A percentile compares a stretch with the other conserved stretches of the same genome.
phyloP scores from a whole-genome alignment of 495 filamentous ascomycete genomes.

The Platismatia glauca region DNA sequence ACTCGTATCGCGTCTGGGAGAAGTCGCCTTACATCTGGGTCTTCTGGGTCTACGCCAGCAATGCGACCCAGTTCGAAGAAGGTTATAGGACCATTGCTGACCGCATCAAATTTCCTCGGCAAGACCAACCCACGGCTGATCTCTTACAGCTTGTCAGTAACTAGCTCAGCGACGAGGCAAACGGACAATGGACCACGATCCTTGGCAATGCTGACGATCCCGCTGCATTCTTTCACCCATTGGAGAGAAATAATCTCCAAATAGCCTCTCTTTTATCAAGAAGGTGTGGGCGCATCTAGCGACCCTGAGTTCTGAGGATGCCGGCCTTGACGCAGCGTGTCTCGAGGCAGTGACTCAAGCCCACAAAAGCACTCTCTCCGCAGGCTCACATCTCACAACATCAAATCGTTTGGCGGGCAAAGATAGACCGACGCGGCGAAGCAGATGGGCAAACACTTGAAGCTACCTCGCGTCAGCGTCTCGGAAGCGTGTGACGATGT shows the following conservation, averaged over 20 bases:
- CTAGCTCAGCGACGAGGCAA: constrained; percentile 31
- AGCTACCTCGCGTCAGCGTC: not conserved
- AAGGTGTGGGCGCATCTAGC: not conserved
- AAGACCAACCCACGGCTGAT: constrained; percentile 31
- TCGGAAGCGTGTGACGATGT: not conserved
- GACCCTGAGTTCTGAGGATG: not conserved
- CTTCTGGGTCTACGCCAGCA: constrained; percentile 43
- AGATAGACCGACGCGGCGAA: not conserved
- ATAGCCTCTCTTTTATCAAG: too few relatives aligned
- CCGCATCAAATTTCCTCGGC: constrained; percentile 28
- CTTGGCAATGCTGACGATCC: constrained; percentile 40
- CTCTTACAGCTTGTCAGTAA: constrained; percentile 33
- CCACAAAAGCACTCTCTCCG: not conserved
- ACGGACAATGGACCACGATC: constrained; percentile 34
- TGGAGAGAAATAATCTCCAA: too few relatives aligned
- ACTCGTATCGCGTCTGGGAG: constrained; percentile 29
- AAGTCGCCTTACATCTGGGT: constrained; percentile 36
- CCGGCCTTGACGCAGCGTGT: not conserved
- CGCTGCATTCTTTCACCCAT: constrained; percentile 24
- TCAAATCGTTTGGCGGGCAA: not conserved
- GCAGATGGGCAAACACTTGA: not conserved
- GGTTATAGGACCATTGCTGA: constrained; percentile 34
- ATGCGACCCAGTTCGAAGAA: constrained; percentile 31
- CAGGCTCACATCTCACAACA: not conserved
- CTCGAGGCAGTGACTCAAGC: not conserved